phyloP scores from a whole-genome alignment of 352 stramenopile genomes.

The Phytophthora ohioensis region DNA sequence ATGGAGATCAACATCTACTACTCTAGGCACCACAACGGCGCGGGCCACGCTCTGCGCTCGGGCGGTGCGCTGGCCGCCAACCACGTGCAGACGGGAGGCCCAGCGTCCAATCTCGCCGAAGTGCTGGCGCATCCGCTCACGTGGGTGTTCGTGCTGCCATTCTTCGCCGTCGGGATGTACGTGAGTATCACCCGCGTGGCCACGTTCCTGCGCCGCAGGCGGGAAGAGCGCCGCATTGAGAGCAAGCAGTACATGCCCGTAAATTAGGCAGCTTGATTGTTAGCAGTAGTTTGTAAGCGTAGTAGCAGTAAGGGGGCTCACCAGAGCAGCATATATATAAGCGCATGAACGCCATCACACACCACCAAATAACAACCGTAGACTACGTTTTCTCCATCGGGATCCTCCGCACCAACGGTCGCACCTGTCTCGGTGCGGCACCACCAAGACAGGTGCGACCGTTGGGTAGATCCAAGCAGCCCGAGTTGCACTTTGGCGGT shows the following conservation, averaged over 20 bases:
- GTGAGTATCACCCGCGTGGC: slow-evolving; percentile 49
- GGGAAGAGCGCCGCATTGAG: slow-evolving; percentile 71
- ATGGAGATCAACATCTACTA: slow-evolving; percentile 72
- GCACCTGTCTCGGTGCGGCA: neutral
- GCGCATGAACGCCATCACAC: slow-evolving; percentile 6
- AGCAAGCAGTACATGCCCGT: slow-evolving; percentile 78
- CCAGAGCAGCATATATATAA: slow-evolving; percentile 33
- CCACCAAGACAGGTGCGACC: neutral
- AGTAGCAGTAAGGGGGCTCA: slow-evolving; percentile 18
- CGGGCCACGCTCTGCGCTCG: slow-evolving; percentile 41
- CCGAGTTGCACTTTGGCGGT: neutral
- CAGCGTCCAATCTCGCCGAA: slow-evolving; percentile 32
- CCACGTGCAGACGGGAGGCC: slow-evolving; percentile 35
- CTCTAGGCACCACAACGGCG: slow-evolving; percentile 55
- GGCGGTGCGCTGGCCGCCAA: slow-evolving; percentile 32
- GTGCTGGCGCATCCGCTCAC: slow-evolving; percentile 45
- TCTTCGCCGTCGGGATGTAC: slow-evolving; percentile 72
- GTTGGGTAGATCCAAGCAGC: neutral
- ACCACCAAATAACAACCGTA: slow-evolving; percentile 20
- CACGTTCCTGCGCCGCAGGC: slow-evolving; percentile 60
- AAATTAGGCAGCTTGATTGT: slow-evolving; percentile 36
- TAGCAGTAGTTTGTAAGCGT: slow-evolving; percentile 30
- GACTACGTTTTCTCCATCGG: slow-evolving; percentile 9
- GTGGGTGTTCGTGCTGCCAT: slow-evolving; percentile 68
- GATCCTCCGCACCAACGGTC: neutral